Evolutionary conservation across 1,284 basidiomycete genomes (phyloP).

Genomic region (Ganoderma boninense): DNA sequence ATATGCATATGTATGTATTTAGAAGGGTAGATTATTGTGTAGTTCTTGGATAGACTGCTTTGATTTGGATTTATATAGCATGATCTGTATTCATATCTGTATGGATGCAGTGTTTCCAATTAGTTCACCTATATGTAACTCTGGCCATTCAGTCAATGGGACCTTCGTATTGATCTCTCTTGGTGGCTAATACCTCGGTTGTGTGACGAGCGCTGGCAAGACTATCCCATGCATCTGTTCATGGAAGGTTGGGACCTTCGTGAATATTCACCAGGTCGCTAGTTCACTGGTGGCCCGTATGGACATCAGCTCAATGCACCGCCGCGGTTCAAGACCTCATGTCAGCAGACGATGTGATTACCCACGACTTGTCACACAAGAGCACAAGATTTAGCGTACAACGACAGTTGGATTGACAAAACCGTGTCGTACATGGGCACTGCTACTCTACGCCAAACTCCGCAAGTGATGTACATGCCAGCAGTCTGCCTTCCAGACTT

Average conservation of each 20-base stretch:
- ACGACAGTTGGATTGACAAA: constrained; percentile 14
- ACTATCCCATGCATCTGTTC: too few species aligned
- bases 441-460: neutral
- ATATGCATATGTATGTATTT: neutral
- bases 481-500: neutral
- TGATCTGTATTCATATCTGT: neutral
- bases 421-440: constrained; percentile 1
- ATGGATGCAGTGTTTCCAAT: neutral
- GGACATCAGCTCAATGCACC: too few species aligned
- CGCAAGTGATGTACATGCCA: neutral
- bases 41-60: neutral
- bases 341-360: too few species aligned
- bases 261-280: too few species aligned
- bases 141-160: neutral
- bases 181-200: too few species aligned
- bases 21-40: neutral
- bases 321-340: too few species aligned
- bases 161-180: neutral
- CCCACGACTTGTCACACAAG: neutral
- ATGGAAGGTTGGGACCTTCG: too few species aligned
- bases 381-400: neutral
- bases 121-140: neutral
- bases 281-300: too few species aligned
- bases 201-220: too few species aligned
- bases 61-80: neutral